Percentiles rank a stretch among this genome's conserved stretches.
Evolutionary conservation across 768 basidiomycete species (phyloP).

Genomic region (Tephrocybe sp.): DNA sequence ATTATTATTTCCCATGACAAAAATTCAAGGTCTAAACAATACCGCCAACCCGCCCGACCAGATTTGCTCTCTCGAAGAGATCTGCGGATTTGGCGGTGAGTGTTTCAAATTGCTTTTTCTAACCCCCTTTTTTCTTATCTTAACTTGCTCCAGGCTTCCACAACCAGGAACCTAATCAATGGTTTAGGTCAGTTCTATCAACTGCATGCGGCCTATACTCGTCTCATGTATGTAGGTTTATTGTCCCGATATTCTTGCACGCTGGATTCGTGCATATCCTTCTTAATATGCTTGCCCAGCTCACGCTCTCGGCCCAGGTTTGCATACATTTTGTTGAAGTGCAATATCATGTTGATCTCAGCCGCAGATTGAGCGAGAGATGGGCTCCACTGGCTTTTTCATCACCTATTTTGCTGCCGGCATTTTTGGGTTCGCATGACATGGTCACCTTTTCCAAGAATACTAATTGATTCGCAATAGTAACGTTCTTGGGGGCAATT

Average conservation of each 20-base stretch:
- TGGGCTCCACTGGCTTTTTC: slow-evolving; percentile 85
- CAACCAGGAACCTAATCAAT: slow-evolving; percentile 41
- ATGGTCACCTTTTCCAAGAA: not conserved
- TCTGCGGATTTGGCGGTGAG: slow-evolving; percentile 87
- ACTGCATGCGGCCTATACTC: not conserved
- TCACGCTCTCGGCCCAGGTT: slow-evolving; percentile 77
- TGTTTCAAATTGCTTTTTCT: slow-evolving; percentile 20
- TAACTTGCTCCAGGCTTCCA: slow-evolving; percentile 34
- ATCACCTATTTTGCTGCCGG: slow-evolving; percentile 88
- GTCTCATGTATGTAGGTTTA: slow-evolving; percentile 52
- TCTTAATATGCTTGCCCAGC: slow-evolving; percentile 88
- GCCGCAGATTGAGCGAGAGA: slow-evolving; percentile 80
- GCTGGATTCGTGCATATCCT: slow-evolving; percentile 93
- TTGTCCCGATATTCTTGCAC: slow-evolving; percentile 87
- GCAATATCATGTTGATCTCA: not conserved
- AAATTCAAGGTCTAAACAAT: slow-evolving; percentile 79
- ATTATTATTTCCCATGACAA: not conserved
- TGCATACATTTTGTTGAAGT: slow-evolving; percentile 2
- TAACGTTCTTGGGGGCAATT: slow-evolving; percentile 90
- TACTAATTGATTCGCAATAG: slow-evolving; percentile 30
- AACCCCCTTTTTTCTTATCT: not conserved
- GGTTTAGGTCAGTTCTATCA: slow-evolving; percentile 39
- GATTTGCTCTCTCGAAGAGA: slow-evolving; percentile 71
- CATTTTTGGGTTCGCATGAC: slow-evolving; percentile 71
- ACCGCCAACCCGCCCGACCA: slow-evolving; percentile 73